Percentiles rank a stretch among this genome's conserved stretches.
Conservation (phyloP, 495 filamentous ascomycete genomes). For the Coniosporium apollinis region DNA sequence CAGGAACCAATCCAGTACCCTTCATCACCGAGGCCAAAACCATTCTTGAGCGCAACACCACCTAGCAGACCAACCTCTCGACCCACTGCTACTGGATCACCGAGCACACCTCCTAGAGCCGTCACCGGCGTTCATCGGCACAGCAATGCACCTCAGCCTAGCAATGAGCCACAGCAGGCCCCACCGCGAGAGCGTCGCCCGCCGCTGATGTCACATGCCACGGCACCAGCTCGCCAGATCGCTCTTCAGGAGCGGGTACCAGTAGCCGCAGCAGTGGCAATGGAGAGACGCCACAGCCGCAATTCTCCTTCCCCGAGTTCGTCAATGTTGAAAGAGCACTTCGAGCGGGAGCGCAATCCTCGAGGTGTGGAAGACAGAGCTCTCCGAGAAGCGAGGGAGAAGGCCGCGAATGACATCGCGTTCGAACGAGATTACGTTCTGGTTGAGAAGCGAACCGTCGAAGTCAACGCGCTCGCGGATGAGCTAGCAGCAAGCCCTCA, state of each 20-base stretch:
- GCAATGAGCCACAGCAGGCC: constrained; percentile 6
- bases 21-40: background rate
- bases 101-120: background rate
- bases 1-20: background rate
- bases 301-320: constrained; percentile 31
- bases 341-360: constrained; percentile 17
- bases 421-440: constrained; percentile 90
- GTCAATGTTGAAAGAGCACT: constrained; percentile 29
- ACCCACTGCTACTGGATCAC: too few species aligned
- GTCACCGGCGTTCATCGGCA: background rate
- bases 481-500: constrained; percentile 66
- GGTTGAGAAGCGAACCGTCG: constrained; percentile 84
- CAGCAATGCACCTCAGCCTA: background rate
- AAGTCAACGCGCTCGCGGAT: constrained; percentile 94
- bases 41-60: too few species aligned
- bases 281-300: constrained; percentile 34
- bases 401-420: constrained; percentile 69
- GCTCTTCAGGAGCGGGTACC: constrained; percentile 19
- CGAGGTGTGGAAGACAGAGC: constrained; percentile 19
- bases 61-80: too few species aligned
- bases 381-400: constrained; percentile 46
- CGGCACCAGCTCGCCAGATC: constrained; percentile 46
- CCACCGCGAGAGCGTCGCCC: constrained; percentile 19
- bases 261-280: constrained; percentile 16
- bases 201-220: constrained; percentile 30